Evolutionary conservation across 2,329 filamentous ascomycete genomes (phyloP).

Genomic region (Dactylellina leptospora): DNA sequence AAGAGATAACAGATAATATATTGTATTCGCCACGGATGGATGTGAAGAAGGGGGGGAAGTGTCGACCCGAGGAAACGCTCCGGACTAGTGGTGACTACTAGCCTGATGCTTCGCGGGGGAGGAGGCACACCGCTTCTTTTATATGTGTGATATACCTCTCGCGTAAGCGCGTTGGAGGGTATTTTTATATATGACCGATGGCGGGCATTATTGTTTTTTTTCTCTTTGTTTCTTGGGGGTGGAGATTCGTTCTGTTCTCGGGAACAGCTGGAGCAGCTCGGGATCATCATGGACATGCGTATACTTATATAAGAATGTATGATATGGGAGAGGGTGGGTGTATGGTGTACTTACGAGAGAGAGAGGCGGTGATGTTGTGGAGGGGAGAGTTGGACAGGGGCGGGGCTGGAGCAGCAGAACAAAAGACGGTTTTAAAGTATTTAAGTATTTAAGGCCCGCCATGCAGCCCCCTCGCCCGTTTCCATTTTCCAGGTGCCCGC

Average conservation of each 20-base stretch:
- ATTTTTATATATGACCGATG: slow-evolving; percentile 9
- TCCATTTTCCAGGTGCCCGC: slow-evolving; percentile 19
- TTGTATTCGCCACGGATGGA: slow-evolving; percentile 17
- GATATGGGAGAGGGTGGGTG: not conserved
- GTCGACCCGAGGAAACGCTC: slow-evolving; percentile 34
- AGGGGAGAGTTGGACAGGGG: slow-evolving; percentile 22
- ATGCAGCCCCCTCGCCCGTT: slow-evolving; percentile 51
- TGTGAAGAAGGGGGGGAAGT: slow-evolving; percentile 6
- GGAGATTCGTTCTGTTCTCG: slow-evolving; percentile 35
- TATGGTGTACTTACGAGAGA: not conserved
- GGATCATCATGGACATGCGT: slow-evolving; percentile 17
- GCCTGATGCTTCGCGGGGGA: too few relatives aligned
- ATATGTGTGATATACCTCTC: too few relatives aligned
- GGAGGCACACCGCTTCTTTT: too few relatives aligned
- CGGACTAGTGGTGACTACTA: too few relatives aligned
- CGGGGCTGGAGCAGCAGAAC: slow-evolving; percentile 25
- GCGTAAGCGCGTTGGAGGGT: too few relatives aligned
- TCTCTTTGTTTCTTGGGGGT: not conserved
- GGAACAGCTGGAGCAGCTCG: slow-evolving; percentile 51
- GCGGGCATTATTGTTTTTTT: slow-evolving; percentile 4
- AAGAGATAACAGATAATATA: slow-evolving; percentile 1
- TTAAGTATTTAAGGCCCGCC: slow-evolving; percentile 53
- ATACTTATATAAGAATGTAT: not conserved
- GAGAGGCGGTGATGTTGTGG: not conserved
- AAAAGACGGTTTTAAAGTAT: slow-evolving; percentile 40